Percentiles rank a stretch among this genome's conserved stretches.
phyloP scores from a whole-genome alignment of 2,329 filamentous ascomycete species.

The Diaporthe citrichinensis region DNA sequence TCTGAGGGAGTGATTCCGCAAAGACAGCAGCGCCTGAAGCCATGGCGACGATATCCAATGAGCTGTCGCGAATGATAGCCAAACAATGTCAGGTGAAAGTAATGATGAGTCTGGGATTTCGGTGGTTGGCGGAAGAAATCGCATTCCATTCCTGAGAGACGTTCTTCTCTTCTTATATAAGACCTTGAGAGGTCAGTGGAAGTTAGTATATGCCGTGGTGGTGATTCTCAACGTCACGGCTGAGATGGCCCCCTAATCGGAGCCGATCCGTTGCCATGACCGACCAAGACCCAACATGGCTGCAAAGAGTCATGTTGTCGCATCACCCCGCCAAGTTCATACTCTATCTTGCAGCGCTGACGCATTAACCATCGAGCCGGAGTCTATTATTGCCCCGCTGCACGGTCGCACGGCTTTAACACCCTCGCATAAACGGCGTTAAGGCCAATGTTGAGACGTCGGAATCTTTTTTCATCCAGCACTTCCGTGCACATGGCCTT shows the following conservation, averaged over 20 bases:
- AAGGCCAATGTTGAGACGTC: neutral
- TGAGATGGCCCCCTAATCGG: neutral
- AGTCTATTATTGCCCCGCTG: neutral
- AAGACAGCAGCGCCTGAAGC: neutral
- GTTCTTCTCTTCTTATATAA: neutral
- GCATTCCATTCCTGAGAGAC: neutral
- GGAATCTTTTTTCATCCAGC: neutral
- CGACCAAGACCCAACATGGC: neutral
- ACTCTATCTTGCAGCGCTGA: neutral
- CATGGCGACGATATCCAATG: neutral
- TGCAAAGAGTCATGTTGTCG: neutral
- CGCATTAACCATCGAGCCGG: neutral
- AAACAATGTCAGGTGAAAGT: neutral
- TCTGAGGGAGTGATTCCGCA: neutral
- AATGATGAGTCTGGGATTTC: neutral
- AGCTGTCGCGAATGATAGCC: neutral
- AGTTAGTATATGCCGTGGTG: neutral
- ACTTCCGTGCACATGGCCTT: neutral
- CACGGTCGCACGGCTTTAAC: neutral
- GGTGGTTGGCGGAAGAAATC: neutral
- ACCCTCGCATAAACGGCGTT: neutral
- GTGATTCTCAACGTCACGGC: neutral
- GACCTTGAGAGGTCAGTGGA: neutral
- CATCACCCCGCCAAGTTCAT: neutral
- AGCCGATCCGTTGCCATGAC: neutral